Evolutionary conservation across 2,329 filamentous ascomycete species (phyloP), one percentile per base, ranked within the genome.

Genomic region (Botryotinia convoluta): DNA sequence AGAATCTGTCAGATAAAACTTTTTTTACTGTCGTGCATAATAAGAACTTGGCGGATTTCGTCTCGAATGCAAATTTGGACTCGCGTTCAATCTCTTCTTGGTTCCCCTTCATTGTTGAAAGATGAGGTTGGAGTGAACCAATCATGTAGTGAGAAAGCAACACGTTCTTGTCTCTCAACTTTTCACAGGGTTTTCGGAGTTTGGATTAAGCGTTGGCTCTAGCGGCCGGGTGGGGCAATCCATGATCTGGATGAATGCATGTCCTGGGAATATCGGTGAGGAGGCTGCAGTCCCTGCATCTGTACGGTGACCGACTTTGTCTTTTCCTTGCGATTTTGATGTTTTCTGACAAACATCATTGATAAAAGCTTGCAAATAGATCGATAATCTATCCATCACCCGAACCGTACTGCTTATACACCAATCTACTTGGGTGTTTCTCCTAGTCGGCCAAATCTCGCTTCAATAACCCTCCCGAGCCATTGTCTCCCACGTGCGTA

Each of bases 191-290:
- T 44, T 68, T 26, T 57, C 18, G 48, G 48, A 44, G 0, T 57
- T 22, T 57, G 51, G 51, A 32, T 57, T 69, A 57, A 69, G 65
- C 65, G 64, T 68, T 68, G 65, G 65, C 37, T 57, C 48, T 57
- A 69, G 51, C 65, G 65, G 65, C 26, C 26, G 10, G 37, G 65
- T 69, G 48, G 65, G 65, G 37, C 51, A 29, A 5, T 20, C 48
- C 9, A 68, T 32, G 8, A 39, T 57, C 37, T n/a, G 39, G 26
- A 42, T 63, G 8, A 10, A 54, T 39, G 45, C 45, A 51, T 18
- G 45, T 54, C 39, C 48, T 54, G 48, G 65, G 65, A 69, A 69
- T 57, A 44, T 69, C 65, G 65, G 65, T 69, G 65, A 69, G n/a
- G 48, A 37, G 14, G 48, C 9, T 10, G 48, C 12, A 59, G 37